phyloP scores from a whole-genome alignment of 2,329 filamentous ascomycete genomes.

The Dothideomycetes sp. region DNA sequence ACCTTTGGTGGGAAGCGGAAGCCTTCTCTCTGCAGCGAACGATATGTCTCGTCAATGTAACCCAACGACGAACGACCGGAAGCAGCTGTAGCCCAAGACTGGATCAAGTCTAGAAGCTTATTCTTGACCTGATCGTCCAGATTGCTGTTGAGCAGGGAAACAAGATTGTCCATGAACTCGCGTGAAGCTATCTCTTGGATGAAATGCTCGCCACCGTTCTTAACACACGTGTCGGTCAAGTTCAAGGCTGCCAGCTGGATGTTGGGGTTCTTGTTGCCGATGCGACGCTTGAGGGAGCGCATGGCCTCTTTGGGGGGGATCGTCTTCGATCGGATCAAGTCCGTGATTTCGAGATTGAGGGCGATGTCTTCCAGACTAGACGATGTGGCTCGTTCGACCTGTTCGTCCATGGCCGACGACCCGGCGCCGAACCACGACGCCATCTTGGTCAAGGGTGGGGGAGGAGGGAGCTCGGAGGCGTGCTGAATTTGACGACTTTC shows the following conservation, averaged over 20 bases:
- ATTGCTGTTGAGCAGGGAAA: constrained; percentile 74
- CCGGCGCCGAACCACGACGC: constrained; percentile 91
- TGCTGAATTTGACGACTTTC: background rate
- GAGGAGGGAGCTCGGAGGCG: background rate
- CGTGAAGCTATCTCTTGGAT: constrained; percentile 89
- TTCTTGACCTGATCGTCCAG: constrained; percentile 76
- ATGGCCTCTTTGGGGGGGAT: constrained; percentile 97
- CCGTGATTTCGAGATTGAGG: constrained; percentile 94
- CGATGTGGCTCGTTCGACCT: constrained; percentile 89
- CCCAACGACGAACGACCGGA: constrained; percentile 72
- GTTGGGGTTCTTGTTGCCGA: constrained; percentile 97
- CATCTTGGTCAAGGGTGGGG: constrained; percentile 50
- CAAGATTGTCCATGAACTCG: constrained; percentile 96
- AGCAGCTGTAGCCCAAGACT: constrained; percentile 84
- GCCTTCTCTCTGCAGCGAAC: constrained; percentile 70
- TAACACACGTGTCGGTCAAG: constrained; percentile 95
- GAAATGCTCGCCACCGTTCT: constrained; percentile 95
- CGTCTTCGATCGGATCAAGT: constrained; percentile 93
- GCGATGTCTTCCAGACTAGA: constrained; percentile 98
- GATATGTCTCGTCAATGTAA: constrained; percentile 86
- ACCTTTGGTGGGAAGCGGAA: constrained; percentile 82
- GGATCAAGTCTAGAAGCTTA: constrained; percentile 89
- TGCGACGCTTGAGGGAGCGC: constrained; percentile 86
- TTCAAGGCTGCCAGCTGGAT: constrained; percentile 91
- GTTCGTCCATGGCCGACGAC: constrained; percentile 87